phyloP scores from a whole-genome alignment of 192 early-diverging fungal genomes.

The Coemansia erecta region DNA sequence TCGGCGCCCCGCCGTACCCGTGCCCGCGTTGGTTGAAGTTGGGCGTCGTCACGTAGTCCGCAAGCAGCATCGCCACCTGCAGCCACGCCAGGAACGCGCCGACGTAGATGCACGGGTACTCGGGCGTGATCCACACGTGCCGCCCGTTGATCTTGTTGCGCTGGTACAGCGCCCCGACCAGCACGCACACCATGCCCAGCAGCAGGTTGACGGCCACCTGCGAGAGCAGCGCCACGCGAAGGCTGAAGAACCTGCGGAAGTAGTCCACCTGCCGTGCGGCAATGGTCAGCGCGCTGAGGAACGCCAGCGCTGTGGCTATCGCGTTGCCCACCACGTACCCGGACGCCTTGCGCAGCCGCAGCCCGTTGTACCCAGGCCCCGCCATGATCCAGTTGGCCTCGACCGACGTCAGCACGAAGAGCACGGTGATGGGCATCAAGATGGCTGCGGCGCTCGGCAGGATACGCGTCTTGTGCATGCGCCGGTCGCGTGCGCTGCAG shows the following conservation, averaged over 20 bases:
- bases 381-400: constrained; percentile 49
- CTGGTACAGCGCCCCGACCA: constrained; percentile 42
- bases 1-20: constrained; percentile 31
- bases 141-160: constrained; percentile 35
- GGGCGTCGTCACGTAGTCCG: constrained; percentile 36
- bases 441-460: constrained; percentile 42
- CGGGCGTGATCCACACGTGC: constrained; percentile 45
- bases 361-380: constrained; percentile 27
- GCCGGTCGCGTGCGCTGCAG: constrained; percentile 32
- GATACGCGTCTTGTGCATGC: constrained; percentile 31
- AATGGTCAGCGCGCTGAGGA: constrained; percentile 43
- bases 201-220: constrained; percentile 39
- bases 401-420: constrained; percentile 50
- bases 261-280: constrained; percentile 22
- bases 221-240: constrained; percentile 17
- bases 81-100: constrained; percentile 39
- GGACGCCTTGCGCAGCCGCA: constrained; percentile 27
- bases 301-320: constrained; percentile 43
- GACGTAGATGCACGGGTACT: constrained; percentile 47
- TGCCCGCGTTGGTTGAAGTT: constrained; percentile 48
- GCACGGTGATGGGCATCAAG: constrained; percentile 36
- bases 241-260: constrained; percentile 27
- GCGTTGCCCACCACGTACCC: constrained; percentile 49
- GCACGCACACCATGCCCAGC: constrained; percentile 38
- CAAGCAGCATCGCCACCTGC: constrained; percentile 30